Evolutionary conservation across 495 filamentous ascomycete genomes (phyloP), one percentile per base, ranked within the genome.

Genomic region (Hypoxylon fuscum): DNA sequence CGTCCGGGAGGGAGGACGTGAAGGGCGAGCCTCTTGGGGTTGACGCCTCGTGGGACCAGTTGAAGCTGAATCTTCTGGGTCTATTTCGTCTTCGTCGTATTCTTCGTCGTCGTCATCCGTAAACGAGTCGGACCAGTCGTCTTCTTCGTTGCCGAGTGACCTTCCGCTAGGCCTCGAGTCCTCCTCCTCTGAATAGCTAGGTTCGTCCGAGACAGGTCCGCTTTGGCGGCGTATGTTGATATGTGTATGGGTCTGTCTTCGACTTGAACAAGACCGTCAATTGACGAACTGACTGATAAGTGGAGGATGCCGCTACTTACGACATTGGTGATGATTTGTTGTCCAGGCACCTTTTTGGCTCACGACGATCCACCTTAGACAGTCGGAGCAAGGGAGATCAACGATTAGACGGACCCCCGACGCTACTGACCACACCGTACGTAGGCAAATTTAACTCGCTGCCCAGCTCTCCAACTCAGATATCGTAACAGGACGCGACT

Each of bases 61-160:
- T 72, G 86, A 94, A 22, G 91, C 91, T n/a, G 91, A 93, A 77
- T 96, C 91, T 31, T 87, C 90, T 18, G 90, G 89, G 47, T 88
- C 87, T 64, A 95, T 75, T 65, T 93, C 88, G 55, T 76, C 73
- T 12, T 76, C 64, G 17, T 72, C 57, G 20, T 59, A 78, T 62
- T 80, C 78, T 38, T 76, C 71, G 29, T 66, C 41, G 8, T 76
- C 77, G 57, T 80, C 78, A n/a, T 69, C 84, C 85, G 64, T 85
- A 82, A 53, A 17, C 15, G 77, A 80, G 23, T 85, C 80, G 20
- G 76, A 78, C 17, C 71, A 71, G 58, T 60, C 59, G 42, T 76
- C 72, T 8, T 76, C 72, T 59, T 55, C 50, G 20, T 55, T 46
- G 18, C 38, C 57, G 25, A 48, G 44, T 37, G 51, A 66, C 23